These are phyloP conservation scores for Hanseniaspora singularis DNA, from an alignment of 805 yeast species.

Conservation along the genomic window DNA sequence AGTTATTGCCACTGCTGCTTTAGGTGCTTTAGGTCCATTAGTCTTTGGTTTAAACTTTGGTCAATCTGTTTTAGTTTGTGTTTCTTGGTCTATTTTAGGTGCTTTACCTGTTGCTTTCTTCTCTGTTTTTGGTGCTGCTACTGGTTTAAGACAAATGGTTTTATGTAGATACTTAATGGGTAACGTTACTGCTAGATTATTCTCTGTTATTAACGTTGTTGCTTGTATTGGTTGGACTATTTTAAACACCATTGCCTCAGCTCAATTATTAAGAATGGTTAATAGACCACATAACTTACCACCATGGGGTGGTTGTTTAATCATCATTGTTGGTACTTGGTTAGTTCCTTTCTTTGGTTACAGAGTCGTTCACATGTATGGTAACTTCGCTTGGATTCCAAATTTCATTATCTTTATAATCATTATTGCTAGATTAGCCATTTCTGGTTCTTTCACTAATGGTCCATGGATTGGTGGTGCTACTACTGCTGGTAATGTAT, in stretches of 20 bases:
- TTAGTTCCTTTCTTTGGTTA: constrained; percentile 78
- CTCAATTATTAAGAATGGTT: constrained; percentile 67
- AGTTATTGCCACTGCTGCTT: constrained; percentile 71
- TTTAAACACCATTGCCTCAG: constrained; percentile 79
- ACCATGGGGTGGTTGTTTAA: constrained; percentile 80
- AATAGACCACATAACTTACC: constrained; percentile 49
- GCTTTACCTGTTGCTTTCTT: constrained; percentile 66
- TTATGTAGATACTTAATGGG: constrained; percentile 70
- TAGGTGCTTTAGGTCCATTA: constrained; percentile 60
- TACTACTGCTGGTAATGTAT: constrained; percentile 61
- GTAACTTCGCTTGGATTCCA: constrained; percentile 82
- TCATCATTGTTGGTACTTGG: constrained; percentile 56
- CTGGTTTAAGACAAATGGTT: constrained; percentile 82
- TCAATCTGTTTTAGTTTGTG: constrained; percentile 51
- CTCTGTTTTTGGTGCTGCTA: constrained; percentile 70
- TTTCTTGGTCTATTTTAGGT: constrained; percentile 67
- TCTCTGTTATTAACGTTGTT: constrained; percentile 62
- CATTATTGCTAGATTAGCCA: constrained; percentile 63
- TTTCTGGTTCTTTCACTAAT: constrained; percentile 48
- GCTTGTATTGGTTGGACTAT: constrained; percentile 95
- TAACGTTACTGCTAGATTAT: constrained; percentile 58
- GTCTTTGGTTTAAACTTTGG: constrained; percentile 60
- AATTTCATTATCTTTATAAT: constrained; percentile 59
- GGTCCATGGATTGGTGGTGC: constrained; percentile 44
- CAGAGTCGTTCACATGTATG: constrained; percentile 65